Conservation (phyloP, 495 filamentous ascomycete genomes). For the Penicillium silybi region DNA sequence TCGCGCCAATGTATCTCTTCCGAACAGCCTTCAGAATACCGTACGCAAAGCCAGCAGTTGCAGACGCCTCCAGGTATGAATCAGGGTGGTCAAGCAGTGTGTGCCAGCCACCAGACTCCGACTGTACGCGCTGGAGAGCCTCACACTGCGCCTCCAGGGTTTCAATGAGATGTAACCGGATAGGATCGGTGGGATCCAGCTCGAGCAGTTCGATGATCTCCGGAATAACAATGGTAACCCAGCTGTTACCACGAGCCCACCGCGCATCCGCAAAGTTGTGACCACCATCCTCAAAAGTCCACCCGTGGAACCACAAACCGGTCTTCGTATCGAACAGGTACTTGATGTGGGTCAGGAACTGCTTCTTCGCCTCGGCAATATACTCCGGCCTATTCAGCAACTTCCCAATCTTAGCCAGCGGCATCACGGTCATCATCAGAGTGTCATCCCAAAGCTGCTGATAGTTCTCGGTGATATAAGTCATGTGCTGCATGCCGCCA, state of each 20-base stretch:
- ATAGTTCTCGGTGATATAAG: constrained; percentile 54
- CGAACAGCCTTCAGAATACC: constrained; percentile 67
- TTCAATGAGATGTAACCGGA: constrained; percentile 56
- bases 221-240: constrained; percentile 71
- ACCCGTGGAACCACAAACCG: constrained; percentile 70
- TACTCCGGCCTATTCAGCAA: constrained; percentile 61
- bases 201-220: constrained; percentile 68
- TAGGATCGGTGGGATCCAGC: constrained; percentile 50
- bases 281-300: constrained; percentile 62
- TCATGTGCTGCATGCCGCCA: constrained; percentile 72
- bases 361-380: constrained; percentile 67
- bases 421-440: constrained; percentile 77
- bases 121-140: constrained; percentile 54
- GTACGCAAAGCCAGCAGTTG: constrained; percentile 72
- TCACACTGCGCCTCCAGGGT: constrained; percentile 60
- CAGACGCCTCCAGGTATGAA: constrained; percentile 66
- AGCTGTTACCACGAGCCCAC: constrained; percentile 66
- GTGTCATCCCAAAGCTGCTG: constrained; percentile 77
- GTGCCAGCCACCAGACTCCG: constrained; percentile 57
- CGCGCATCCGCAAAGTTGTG: constrained; percentile 68
- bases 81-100: constrained; percentile 62
- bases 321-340: constrained; percentile 65
- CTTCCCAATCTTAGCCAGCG: constrained; percentile 69
- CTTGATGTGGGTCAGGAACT: constrained; percentile 68
- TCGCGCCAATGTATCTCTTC: constrained; percentile 57